Percentiles rank a stretch among this genome's conserved stretches.
Evolutionary conservation across 2,329 filamentous ascomycete species (phyloP).

Genomic region (Epichloe gansuensis): DNA sequence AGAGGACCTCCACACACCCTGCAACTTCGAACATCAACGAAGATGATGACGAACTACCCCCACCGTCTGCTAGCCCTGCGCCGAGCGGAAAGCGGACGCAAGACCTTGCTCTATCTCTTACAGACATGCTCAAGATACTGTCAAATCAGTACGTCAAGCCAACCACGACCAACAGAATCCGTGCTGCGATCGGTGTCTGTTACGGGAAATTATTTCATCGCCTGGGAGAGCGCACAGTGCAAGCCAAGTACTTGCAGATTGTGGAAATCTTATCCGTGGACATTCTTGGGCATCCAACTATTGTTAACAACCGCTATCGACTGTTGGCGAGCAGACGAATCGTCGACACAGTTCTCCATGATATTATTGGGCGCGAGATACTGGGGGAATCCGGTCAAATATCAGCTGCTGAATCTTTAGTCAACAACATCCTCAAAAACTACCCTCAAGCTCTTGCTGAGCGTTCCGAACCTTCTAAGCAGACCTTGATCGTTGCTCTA

Average conservation of each 20-base stretch:
- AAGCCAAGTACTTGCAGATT: slow-evolving; percentile 70
- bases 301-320: slow-evolving; percentile 77
- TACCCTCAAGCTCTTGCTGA: slow-evolving; percentile 86
- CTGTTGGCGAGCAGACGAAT: slow-evolving; percentile 75
- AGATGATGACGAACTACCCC: slow-evolving; percentile 60
- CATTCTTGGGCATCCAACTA: slow-evolving; percentile 60
- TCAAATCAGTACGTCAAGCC: slow-evolving; percentile 68
- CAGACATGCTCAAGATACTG: slow-evolving; percentile 66
- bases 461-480: slow-evolving; percentile 76
- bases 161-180: slow-evolving; percentile 65
- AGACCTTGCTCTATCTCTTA: slow-evolving; percentile 59
- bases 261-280: slow-evolving; percentile 71
- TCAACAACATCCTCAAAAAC: slow-evolving; percentile 86
- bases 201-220: slow-evolving; percentile 71
- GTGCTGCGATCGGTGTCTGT: slow-evolving; percentile 75
- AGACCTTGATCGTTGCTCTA: slow-evolving; percentile 66
- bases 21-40: slow-evolving; percentile 34
- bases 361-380: slow-evolving; percentile 67
- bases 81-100: slow-evolving; percentile 56
- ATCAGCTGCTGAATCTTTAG: slow-evolving; percentile 64
- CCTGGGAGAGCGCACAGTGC: slow-evolving; percentile 70
- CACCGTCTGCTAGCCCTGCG: slow-evolving; percentile 60
- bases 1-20: slow-evolving; percentile 46
- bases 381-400: slow-evolving; percentile 83
- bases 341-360: slow-evolving; percentile 70